Base-by-base conservation (phyloP, 2,329 filamentous ascomycete species). In the Raffaelea albimanens region DNA sequence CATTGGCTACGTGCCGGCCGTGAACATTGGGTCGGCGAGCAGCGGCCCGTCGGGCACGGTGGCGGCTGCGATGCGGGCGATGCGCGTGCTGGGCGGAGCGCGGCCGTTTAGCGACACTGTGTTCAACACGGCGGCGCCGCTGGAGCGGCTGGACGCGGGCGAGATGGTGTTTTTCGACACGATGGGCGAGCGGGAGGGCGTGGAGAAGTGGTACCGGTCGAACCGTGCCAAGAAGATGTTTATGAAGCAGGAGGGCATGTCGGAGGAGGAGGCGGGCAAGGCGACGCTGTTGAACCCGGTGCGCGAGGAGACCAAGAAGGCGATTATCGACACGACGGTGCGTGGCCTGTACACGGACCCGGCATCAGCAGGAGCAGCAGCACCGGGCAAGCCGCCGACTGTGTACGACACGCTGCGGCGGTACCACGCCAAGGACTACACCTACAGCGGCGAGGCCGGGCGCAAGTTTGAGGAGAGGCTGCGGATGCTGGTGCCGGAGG, bases 361-460 rank as follows among this genome's bases (percentile, higher is more conserved):
- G 3, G 46, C 54, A 48, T 62, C 59, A 44, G 59, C 58, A 5
- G 57, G 61, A 2, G 22, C 55, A 1, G 42, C 39, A 5, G 40
- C 20, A 1, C 40, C n/a, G 16, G 18, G 23, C n/a, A 16, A 29
- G 16, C 13, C 21, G 16, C 29, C 34, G 3, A 14, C 40, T 14
- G 29, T 34, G 10, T 29, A 36, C n/a, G 60, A 49, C 7, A 55
- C 54, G 21, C 50, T 69, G 49, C 56, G 55, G 42, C 67, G 58
- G 50, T 71, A 69, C 50, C 62, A 64, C 44, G 53, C 48, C 40
- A 58, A 61, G 36, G 62, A 67, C 11, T 56, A 55, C 43, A 63
- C 58, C 8, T 65, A 63, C 56, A 56, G 48, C 44, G 48, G 49
- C 8, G 45, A 50, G 38, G 56, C 97, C 34, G 56, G 48, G 19